Evolutionary conservation across 1,284 basidiomycete genomes (phyloP).

Genomic region (Ustilago tritici): DNA sequence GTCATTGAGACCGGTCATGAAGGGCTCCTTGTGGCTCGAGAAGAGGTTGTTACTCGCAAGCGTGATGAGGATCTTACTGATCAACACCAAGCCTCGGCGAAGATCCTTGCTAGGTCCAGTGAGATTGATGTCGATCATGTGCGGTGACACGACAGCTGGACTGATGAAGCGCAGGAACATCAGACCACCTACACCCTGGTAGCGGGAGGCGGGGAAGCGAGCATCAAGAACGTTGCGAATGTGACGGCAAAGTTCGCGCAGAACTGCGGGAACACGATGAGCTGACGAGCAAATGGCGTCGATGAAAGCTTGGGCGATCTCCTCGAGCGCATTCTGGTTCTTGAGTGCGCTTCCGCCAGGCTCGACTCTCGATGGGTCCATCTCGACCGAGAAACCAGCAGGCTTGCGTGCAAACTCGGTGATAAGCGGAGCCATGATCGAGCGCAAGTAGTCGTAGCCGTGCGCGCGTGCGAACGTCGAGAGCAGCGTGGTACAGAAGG

Average conservation of each 20-base stretch:
- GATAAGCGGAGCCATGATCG: constrained; percentile 63
- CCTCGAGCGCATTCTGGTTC: constrained; percentile 61
- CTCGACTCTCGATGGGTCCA: constrained; percentile 58
- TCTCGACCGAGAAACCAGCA: constrained; percentile 64
- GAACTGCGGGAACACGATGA: constrained; percentile 61
- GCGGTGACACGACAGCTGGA: constrained; percentile 63
- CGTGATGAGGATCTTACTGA: constrained; percentile 66
- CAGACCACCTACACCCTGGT: constrained; percentile 65
- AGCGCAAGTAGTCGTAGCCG: constrained; percentile 66
- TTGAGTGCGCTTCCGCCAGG: constrained; percentile 54
- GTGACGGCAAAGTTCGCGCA: constrained; percentile 65
- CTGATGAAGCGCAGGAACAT: constrained; percentile 67
- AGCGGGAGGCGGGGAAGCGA: constrained; percentile 62
- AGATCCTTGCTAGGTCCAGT: constrained; percentile 58
- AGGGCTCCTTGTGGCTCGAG: constrained; percentile 64
- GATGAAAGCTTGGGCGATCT: constrained; percentile 65
- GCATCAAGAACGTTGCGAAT: constrained; percentile 61
- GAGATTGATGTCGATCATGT: constrained; percentile 66
- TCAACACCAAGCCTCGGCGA: constrained; percentile 59
- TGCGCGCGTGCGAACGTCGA: constrained; percentile 64
- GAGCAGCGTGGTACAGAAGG: constrained; percentile 62
- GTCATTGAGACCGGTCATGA: constrained; percentile 65
- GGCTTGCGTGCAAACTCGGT: constrained; percentile 61
- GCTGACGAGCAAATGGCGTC: constrained; percentile 66
- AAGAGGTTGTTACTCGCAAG: constrained; percentile 64